Evolutionary conservation across 305 asterid species (phyloP).

Genomic region (Solanum hybrid): DNA sequence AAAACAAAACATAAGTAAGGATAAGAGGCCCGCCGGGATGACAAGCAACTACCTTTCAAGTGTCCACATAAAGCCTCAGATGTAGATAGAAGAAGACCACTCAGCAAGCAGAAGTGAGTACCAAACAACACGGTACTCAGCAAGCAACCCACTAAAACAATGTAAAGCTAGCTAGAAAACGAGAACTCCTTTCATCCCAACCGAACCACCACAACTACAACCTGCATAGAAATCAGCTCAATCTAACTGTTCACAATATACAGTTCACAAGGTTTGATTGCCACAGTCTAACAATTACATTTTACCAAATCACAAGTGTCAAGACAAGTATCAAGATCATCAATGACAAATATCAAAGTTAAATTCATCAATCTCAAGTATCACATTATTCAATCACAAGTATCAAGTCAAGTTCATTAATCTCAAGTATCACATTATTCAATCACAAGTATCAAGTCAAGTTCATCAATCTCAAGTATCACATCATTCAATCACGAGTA

Average conservation of each 20-base stretch:
- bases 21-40: not conserved
- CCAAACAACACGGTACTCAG: not conserved
- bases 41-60: not conserved
- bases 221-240: not conserved
- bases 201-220: not conserved
- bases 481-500: not conserved
- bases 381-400: not conserved
- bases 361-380: too few relatives aligned
- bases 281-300: not conserved
- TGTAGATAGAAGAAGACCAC: not conserved
- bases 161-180: not conserved
- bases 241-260: not conserved
- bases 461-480: not conserved
- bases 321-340: not conserved
- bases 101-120: not conserved
- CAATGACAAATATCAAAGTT: not conserved
- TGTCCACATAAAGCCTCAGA: not conserved
- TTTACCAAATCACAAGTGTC: not conserved
- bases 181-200: not conserved
- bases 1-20: not conserved
- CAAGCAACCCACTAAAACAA: not conserved
- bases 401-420: not conserved
- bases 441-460: not conserved
- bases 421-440: not conserved
- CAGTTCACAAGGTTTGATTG: not conserved